Base-by-base conservation (phyloP, 805 yeast species). In the Candida nemodendra region DNA sequence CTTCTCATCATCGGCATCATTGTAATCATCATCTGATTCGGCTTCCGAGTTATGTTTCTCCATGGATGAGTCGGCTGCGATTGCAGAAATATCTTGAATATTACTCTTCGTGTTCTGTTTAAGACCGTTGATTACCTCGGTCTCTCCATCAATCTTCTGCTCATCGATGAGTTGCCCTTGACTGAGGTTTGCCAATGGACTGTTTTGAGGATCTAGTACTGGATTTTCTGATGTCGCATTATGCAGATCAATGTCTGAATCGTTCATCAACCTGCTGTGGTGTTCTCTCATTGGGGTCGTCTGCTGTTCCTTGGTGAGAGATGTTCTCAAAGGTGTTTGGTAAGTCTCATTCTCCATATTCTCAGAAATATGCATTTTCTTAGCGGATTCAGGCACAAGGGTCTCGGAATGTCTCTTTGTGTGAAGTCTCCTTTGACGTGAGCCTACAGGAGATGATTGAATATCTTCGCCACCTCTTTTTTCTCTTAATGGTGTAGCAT, bases 141-240 rank as follows among this genome's bases (percentile, higher is more conserved):
- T 50, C 34, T 56, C 59, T 8, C 53, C 59, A 18, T 51, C 56
- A 9, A 48, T 54, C 33, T 42, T 39, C 19, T 40, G 37, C 27
- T 54, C 56, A 26, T 47, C 57, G 2, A 48, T 14, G n/a, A 53
- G 34, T 13, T 42, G 43, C 5, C 58, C 56, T 16, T 52, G 55
- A 36, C 62, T 57, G 15, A 59, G 55, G 32, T 57, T 56, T 2
- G 62, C 64, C 32, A 60, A 42, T 2, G 65, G 65, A 30, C 62
- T 57, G 22, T 57, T 52, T 28, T 45, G 36, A 5, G 45, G 45
- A 18, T 50, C 53, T 18, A 50, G 23, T 9, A 41, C 51, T 17
- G 48, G 44, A 22, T 45, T 49, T 16, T 40, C 49, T 2, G 34
- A 14, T 4, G 39, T 26, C 3, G 37, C 32, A 24, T 45, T 42